Conservation (phyloP, 2,329 filamentous ascomycete species). For the Penicillium sp. region DNA sequence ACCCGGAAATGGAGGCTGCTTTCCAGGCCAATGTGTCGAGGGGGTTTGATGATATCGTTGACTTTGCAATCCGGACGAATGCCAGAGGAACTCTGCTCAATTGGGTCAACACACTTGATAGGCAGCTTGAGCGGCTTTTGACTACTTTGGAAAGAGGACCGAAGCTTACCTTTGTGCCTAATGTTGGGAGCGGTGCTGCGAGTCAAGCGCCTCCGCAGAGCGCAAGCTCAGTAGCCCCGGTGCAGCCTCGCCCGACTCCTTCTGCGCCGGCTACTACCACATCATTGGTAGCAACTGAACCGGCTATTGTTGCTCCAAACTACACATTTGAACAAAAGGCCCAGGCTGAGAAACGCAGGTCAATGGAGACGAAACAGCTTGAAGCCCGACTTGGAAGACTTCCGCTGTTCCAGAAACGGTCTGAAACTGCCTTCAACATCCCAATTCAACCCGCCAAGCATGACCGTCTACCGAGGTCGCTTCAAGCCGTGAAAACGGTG, state of each 20-base stretch:
- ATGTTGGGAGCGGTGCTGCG: conserved; percentile 48
- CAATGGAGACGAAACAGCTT: conserved; percentile 70
- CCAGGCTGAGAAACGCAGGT: conserved; percentile 65
- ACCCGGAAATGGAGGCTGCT: conserved; percentile 70
- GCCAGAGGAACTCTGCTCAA: conserved; percentile 61
- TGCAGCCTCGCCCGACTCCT: conserved; percentile 5
- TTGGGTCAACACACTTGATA: conserved; percentile 72
- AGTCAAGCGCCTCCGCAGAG: conserved; percentile 35
- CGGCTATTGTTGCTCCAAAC: conserved; percentile 47
- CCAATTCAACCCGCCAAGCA: conserved; percentile 69
- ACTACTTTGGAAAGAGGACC: conserved; percentile 71
- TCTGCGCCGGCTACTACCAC: background rate
- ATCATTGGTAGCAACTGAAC: conserved; percentile 2
- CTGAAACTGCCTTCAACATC: conserved; percentile 71
- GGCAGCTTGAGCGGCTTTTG: conserved; percentile 69
- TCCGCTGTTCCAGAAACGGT: conserved; percentile 67
- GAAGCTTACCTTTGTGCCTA: conserved; percentile 70
- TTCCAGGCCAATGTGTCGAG: conserved; percentile 77
- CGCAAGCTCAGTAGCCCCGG: conserved; percentile 2
- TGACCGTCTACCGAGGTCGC: conserved; percentile 61
- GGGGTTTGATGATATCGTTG: conserved; percentile 69
- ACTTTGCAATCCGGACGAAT: conserved; percentile 53
- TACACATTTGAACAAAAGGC: conserved; percentile 64
- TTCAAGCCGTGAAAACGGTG: conserved; percentile 66
- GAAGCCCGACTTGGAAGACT: conserved; percentile 74